phyloP scores from a whole-genome alignment of 768 basidiomycete genomes.

The Hortiboletus campestris region DNA sequence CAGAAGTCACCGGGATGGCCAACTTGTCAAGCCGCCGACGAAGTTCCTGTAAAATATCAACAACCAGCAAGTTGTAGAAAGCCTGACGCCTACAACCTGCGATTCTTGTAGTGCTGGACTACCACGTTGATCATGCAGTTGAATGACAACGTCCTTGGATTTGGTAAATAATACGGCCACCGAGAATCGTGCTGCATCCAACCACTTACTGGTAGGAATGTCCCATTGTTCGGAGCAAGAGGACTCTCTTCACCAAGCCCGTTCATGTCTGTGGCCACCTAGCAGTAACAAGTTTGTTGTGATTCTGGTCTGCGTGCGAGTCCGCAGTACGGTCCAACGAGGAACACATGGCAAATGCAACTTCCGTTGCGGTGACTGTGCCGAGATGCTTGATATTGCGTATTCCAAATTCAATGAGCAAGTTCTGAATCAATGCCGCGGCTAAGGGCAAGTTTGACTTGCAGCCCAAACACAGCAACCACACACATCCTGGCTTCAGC shows the following conservation, averaged over 20 bases:
- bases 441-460: not conserved
- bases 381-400: not conserved
- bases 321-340: not conserved
- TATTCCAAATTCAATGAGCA: not conserved
- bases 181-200: not conserved
- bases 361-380: too few species aligned
- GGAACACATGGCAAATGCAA: not conserved
- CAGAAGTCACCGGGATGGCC: slow-evolving; percentile 7
- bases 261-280: slow-evolving; percentile 1
- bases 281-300: not conserved
- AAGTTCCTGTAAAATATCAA: slow-evolving; percentile 11
- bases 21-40: slow-evolving; percentile 7
- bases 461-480: too few species aligned
- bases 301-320: not conserved
- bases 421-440: too few species aligned
- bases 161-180: slow-evolving; percentile 1
- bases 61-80: not conserved
- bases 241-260: not conserved
- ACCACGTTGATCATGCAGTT: not conserved
- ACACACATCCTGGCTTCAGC: not conserved
- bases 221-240: not conserved
- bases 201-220: slow-evolving; percentile 4
- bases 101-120: not conserved
- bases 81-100: not conserved
- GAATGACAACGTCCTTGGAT: slow-evolving; percentile 6